phyloP scores from a whole-genome alignment of 2,329 filamentous ascomycete species.

The Delphinella strobiligena region DNA sequence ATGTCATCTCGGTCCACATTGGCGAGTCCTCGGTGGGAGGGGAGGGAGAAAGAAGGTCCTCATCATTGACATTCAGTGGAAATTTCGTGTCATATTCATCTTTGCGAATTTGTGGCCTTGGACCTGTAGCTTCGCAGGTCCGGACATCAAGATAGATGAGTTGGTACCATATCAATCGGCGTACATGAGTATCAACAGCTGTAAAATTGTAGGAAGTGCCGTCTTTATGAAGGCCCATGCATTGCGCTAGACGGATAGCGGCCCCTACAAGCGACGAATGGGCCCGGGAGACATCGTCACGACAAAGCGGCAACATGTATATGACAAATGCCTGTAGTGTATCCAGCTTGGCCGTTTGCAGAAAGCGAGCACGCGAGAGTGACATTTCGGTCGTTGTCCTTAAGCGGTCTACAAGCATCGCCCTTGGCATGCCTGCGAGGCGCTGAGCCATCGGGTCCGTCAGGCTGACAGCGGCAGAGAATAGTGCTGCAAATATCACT shows the following conservation, averaged over 20 bases:
- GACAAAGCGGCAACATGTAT: constrained; percentile 62
- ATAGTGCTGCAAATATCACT: constrained; percentile 56
- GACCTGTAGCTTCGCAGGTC: constrained; percentile 63
- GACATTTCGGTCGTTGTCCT: constrained; percentile 56
- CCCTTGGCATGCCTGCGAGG: constrained; percentile 46
- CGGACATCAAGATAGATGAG: constrained; percentile 65
- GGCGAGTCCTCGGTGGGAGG: constrained; percentile 34
- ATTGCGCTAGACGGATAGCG: constrained; percentile 62
- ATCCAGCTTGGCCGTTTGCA: constrained; percentile 60
- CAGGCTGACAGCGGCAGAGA: constrained; percentile 58
- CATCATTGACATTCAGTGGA: constrained; percentile 59
- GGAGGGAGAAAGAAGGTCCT: constrained; percentile 39
- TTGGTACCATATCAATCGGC: constrained; percentile 65
- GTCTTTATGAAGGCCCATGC: constrained; percentile 65
- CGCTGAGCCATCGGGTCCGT: constrained; percentile 38
- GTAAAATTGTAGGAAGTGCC: constrained; percentile 53
- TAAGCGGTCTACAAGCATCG: constrained; percentile 48
- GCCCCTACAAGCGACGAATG: constrained; percentile 63
- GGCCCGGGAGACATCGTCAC: constrained; percentile 58
- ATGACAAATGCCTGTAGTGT: constrained; percentile 67
- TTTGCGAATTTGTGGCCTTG: constrained; percentile 55
- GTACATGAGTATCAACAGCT: constrained; percentile 57
- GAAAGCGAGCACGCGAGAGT: constrained; percentile 56
- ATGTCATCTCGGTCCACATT: constrained; percentile 56
- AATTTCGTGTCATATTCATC: constrained; percentile 66